Evolutionary conservation across 2,329 filamentous ascomycete genomes (phyloP).

Genomic region (Penicillium hordei): DNA sequence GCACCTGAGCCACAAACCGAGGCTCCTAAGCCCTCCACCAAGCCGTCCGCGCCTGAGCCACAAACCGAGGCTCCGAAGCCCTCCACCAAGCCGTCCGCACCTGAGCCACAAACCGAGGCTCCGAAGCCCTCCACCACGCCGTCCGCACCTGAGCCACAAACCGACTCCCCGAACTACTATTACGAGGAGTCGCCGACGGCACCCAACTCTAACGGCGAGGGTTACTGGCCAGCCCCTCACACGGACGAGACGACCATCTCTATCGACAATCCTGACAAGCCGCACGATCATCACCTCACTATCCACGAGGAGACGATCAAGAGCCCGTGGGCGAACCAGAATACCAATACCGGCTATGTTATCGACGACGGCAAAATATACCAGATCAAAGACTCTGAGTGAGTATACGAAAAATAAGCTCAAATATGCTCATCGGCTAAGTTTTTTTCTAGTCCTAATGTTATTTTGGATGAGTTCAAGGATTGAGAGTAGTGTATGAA

Average conservation of each 20-base stretch:
- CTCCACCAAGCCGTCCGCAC: neutral
- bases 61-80: no score
- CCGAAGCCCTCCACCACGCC: neutral
- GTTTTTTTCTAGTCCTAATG: neutral
- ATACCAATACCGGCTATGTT: slow-evolving; percentile 16
- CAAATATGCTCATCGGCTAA: slow-evolving; percentile 1
- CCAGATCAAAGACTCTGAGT: slow-evolving; percentile 9
- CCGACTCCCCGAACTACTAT: neutral
- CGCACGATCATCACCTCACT: neutral
- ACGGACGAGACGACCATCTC: neutral
- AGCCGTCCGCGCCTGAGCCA: no score
- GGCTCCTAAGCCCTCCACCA: neutral
- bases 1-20: neutral
- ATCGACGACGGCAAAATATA: neutral
- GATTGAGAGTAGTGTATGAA: slow-evolving; percentile 19
- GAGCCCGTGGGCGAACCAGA: slow-evolving; percentile 12
- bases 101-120: no score
- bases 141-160: neutral
- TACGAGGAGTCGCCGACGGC: no score
- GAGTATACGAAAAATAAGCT: neutral
- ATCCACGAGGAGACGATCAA: slow-evolving; percentile 7
- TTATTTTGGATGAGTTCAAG: slow-evolving; percentile 16
- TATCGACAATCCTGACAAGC: neutral
- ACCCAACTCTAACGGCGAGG: neutral
- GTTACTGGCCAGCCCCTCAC: slow-evolving; percentile 7